These are phyloP conservation scores for Maudiozyma pseudohumilis DNA, from an alignment of 805 yeast genomes.

Conservation along the genomic window DNA sequence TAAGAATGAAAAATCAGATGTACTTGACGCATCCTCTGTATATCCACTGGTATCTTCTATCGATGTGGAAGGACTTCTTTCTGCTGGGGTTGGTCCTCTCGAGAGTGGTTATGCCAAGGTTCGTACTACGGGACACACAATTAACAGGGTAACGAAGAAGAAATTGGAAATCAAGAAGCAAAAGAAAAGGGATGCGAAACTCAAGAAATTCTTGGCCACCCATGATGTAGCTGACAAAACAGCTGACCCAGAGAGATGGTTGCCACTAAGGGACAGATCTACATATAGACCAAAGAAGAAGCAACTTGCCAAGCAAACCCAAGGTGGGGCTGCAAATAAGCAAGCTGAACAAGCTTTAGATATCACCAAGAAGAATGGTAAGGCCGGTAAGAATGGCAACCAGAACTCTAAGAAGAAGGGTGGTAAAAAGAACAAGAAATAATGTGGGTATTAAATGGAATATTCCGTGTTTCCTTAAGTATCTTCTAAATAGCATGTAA, in stretches of 20 bases:
- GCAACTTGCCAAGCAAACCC: conserved; percentile 41
- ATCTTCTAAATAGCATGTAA: neutral
- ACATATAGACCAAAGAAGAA: conserved; percentile 70
- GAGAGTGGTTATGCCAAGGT: conserved; percentile 7
- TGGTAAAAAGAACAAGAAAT: conserved; percentile 11
- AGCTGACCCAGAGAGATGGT: conserved; percentile 78
- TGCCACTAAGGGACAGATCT: conserved; percentile 78
- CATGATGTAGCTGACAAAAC: conserved; percentile 19
- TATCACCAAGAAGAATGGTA: conserved; percentile 18
- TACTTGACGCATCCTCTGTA: conserved; percentile 11
- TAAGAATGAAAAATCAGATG: conserved; percentile 4
- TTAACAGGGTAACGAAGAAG: conserved; percentile 20
- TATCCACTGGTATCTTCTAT: conserved; percentile 12
- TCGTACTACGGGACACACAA: conserved; percentile 8
- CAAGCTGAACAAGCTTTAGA: conserved; percentile 26
- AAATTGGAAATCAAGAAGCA: conserved; percentile 20
- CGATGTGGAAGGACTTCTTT: conserved; percentile 17
- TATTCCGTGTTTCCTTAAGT: neutral
- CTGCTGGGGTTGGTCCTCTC: conserved; percentile 14
- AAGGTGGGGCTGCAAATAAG: conserved; percentile 49
- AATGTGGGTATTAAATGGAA: too few species aligned
- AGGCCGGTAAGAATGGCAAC: conserved; percentile 5
- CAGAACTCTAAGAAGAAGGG: conserved; percentile 18
- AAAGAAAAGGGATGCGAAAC: conserved; percentile 14
- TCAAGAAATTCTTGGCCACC: conserved; percentile 14